These are phyloP conservation scores for Neophaeococcomyces mojaviensis DNA, from an alignment of 2,329 filamentous ascomycete species.

Conservation along the genomic window DNA sequence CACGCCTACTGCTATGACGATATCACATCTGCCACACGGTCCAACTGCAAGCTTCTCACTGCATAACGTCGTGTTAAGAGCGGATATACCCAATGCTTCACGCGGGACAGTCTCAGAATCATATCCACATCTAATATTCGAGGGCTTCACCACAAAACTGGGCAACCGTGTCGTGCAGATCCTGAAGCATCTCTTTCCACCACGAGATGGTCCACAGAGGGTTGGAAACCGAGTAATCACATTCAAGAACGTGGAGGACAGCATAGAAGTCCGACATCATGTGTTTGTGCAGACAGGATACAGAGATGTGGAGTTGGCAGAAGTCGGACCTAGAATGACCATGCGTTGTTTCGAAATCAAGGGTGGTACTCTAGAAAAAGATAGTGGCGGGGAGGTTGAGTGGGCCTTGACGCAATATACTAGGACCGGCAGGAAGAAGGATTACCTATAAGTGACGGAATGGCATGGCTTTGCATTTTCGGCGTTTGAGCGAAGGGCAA, in stretches of 20 bases:
- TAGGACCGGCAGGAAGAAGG: constrained; percentile 87
- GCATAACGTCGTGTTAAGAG: constrained; percentile 85
- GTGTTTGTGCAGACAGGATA: constrained; percentile 92
- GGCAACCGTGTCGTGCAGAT: constrained; percentile 81
- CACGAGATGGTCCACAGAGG: constrained; percentile 72
- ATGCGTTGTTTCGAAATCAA: constrained; percentile 93
- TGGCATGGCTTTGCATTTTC: no score
- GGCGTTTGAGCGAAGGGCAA: no score
- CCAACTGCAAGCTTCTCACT: constrained; percentile 81
- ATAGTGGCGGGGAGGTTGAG: constrained; percentile 85
- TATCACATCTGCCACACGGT: constrained; percentile 82
- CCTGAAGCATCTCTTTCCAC: constrained; percentile 88
- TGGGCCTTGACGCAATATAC: constrained; percentile 97
- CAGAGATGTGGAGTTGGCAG: constrained; percentile 78
- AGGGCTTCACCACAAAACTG: constrained; percentile 76
- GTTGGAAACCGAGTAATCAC: constrained; percentile 83
- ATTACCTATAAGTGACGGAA: constrained; percentile 58
- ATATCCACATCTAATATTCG: constrained; percentile 92
- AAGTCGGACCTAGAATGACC: constrained; percentile 93
- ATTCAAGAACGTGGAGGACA: constrained; percentile 83
- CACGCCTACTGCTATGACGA: constrained; percentile 79
- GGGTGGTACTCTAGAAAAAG: constrained; percentile 75
- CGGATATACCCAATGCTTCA: constrained; percentile 83
- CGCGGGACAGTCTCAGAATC: constrained; percentile 84
- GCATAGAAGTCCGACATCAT: constrained; percentile 83